Conservation (phyloP, 768 basidiomycete species). For the Hysterangium stoloniferum region DNA sequence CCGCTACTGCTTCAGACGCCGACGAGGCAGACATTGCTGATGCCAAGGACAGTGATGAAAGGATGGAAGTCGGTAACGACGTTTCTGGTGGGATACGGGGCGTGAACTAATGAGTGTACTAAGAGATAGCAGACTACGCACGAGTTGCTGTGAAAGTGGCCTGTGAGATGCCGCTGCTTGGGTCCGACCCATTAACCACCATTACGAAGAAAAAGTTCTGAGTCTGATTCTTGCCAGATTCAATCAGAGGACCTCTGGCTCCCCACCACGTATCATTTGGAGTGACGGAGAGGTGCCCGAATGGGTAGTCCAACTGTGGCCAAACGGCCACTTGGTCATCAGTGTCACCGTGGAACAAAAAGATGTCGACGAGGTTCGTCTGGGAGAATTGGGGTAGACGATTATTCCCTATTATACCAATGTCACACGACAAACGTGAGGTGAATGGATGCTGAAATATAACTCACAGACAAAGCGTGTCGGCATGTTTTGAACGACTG, state of each 20-base stretch:
- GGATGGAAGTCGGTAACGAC: constrained; percentile 61
- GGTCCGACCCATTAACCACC: constrained; percentile 44
- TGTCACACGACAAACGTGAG: constrained; percentile 14
- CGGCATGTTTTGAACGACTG: constrained; percentile 67
- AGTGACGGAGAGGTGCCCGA: constrained; percentile 43
- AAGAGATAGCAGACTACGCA: constrained; percentile 34
- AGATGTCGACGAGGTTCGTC: constrained; percentile 60
- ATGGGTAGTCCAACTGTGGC: constrained; percentile 41
- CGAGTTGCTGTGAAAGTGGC: constrained; percentile 74
- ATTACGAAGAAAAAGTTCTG: constrained; percentile 71
- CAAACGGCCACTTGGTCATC: constrained; percentile 39
- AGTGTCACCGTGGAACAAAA: constrained; percentile 70
- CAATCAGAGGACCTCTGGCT: constrained; percentile 34
- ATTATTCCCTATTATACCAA: constrained; percentile 56
- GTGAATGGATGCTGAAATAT: constrained; percentile 13
- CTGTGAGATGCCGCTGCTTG: constrained; percentile 53
- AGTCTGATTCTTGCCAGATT: constrained; percentile 47
- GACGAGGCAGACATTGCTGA: constrained; percentile 15
- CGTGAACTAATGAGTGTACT: constrained; percentile 9
- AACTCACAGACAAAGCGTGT: constrained; percentile 74
- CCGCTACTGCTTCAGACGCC: constrained; percentile 17
- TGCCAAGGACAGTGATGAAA: constrained; percentile 43
- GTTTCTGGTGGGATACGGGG: constrained; percentile 43
- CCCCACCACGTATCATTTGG: constrained; percentile 79
- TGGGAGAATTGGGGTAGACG: constrained; percentile 58